Conservation (phyloP, 2,329 filamentous ascomycete genomes). For the Ophiostoma quercus region DNA sequence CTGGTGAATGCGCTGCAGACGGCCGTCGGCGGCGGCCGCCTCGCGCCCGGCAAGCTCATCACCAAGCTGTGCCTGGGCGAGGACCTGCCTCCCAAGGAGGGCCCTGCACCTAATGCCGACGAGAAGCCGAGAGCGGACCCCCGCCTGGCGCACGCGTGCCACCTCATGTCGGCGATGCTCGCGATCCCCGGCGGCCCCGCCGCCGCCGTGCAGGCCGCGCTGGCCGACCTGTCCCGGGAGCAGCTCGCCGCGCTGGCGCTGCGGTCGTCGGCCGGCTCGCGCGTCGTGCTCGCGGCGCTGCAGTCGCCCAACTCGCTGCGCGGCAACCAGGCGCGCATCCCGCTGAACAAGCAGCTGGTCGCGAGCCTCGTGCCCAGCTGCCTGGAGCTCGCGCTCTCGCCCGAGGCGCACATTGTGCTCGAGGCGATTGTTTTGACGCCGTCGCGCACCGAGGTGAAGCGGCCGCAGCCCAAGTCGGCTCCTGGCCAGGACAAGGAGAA, state of each 20-base stretch:
- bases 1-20: constrained; percentile 46
- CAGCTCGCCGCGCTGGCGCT: constrained; percentile 61
- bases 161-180: constrained; percentile 77
- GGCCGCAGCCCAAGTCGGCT: background rate
- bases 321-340: constrained; percentile 17
- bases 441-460: constrained; percentile 34
- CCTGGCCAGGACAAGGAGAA: background rate
- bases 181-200: constrained; percentile 63
- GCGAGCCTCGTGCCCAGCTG: constrained; percentile 43
- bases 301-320: constrained; percentile 40
- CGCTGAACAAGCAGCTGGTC: constrained; percentile 53
- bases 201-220: constrained; percentile 66
- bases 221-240: constrained; percentile 54
- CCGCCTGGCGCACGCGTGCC: constrained; percentile 64
- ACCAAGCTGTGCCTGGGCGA: constrained; percentile 47
- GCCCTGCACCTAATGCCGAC: constrained; percentile 23
- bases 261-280: constrained; percentile 44
- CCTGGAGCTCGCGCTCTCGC: constrained; percentile 45
- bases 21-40: constrained; percentile 29
- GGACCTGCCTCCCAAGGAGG: constrained; percentile 24
- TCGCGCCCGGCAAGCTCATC: constrained; percentile 43
- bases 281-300: constrained; percentile 49
- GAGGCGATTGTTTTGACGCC: constrained; percentile 47
- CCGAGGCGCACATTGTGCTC: constrained; percentile 49
- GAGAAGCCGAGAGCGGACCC: constrained; percentile 42